Evolutionary conservation across 257 asterid species (phyloP).

Genomic region (Galeopsis tetrahit): DNA sequence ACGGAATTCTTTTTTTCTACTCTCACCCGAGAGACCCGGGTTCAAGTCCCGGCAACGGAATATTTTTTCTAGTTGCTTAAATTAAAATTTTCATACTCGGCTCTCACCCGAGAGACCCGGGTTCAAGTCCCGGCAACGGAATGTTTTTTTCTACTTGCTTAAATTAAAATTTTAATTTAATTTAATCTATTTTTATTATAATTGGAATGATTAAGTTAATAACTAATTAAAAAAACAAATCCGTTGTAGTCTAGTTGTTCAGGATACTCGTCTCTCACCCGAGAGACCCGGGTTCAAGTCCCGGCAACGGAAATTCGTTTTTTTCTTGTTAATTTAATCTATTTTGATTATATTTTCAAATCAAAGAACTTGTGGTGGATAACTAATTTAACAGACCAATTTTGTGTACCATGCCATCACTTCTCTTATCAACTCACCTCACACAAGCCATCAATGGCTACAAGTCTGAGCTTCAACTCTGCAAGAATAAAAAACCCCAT

Average conservation of each 20-base stretch:
- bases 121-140: slow-evolving; percentile 98
- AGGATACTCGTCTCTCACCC: slow-evolving; percentile 99
- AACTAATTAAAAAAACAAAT: not conserved
- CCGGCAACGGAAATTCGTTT: slow-evolving; percentile 69
- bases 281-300: slow-evolving; percentile 98
- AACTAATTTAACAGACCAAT: slow-evolving; percentile 45
- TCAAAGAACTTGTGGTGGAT: slow-evolving; percentile 32
- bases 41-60: slow-evolving; percentile 43
- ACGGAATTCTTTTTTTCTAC: slow-evolving; percentile 61
- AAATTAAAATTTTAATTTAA: too few species aligned
- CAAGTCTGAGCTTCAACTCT: slow-evolving; percentile 56
- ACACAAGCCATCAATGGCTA: slow-evolving; percentile 57
- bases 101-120: slow-evolving; percentile 99
- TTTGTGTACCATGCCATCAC: slow-evolving; percentile 5
- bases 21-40: slow-evolving; percentile 84
- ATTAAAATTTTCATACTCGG: too few species aligned
- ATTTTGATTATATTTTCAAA: not conserved
- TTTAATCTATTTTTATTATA: too few species aligned
- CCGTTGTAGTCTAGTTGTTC: slow-evolving; percentile 97
- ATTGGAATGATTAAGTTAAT: too few species aligned
- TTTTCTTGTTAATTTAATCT: not conserved
- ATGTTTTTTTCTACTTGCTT: slow-evolving; percentile 2
- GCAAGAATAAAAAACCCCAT: slow-evolving; percentile 53
- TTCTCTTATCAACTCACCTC: slow-evolving; percentile 38
- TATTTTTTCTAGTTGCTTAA: too few species aligned